Conservation (phyloP, 345 rosid genomes). For the Noccaea bulbosa region DNA sequence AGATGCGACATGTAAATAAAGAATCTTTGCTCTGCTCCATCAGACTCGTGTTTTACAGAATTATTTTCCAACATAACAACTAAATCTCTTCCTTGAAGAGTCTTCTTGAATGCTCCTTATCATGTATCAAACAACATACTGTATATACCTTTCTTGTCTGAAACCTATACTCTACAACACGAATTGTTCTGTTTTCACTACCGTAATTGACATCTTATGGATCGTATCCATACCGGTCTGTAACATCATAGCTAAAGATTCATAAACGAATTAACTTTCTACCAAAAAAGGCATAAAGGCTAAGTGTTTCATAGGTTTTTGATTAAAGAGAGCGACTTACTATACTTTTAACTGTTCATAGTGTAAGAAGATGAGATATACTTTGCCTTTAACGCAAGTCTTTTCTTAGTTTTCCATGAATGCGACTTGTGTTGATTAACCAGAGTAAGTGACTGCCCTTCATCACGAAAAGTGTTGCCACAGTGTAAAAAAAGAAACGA, state of each 20-base stretch:
- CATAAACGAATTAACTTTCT: not conserved
- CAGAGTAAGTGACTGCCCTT: not conserved
- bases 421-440: not conserved
- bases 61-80: not conserved
- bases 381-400: constrained; percentile 28
- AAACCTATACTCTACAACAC: constrained; percentile 27
- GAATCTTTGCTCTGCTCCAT: constrained; percentile 9
- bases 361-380: constrained; percentile 21
- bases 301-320: not conserved
- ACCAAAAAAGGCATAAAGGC: not conserved
- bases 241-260: not conserved
- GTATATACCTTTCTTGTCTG: constrained; percentile 32
- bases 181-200: not conserved
- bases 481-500: constrained; percentile 16
- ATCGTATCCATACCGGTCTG: not conserved
- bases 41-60: constrained; percentile 20
- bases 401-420: not conserved
- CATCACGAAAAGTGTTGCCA: constrained; percentile 15
- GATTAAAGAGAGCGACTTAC: not conserved
- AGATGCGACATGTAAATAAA: constrained; percentile 31
- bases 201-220: constrained; percentile 22
- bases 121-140: constrained; percentile 18
- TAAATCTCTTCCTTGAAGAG: not conserved
- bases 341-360: constrained; percentile 6
- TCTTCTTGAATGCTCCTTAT: constrained; percentile 18